phyloP scores from a whole-genome alignment of 1,284 basidiomycete species.

The Cystobasidium pallidum region DNA sequence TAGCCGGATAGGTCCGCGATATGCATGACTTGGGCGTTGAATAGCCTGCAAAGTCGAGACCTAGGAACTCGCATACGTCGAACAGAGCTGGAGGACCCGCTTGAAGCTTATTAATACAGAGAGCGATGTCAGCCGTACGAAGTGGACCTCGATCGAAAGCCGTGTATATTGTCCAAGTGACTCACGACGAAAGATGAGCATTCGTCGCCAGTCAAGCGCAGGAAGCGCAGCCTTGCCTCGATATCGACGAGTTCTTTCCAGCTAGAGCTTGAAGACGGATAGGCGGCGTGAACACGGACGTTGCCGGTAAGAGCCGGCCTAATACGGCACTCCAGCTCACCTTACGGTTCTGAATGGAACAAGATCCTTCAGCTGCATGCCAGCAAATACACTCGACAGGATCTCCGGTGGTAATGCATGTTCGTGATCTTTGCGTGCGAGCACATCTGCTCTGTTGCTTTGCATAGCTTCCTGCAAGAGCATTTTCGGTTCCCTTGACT shows the following conservation, averaged over 20 bases:
- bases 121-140: background rate
- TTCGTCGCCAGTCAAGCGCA: constrained; percentile 24
- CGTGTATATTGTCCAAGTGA: background rate
- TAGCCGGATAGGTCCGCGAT: constrained; percentile 3
- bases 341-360: constrained; percentile 17
- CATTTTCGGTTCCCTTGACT: constrained; percentile 3
- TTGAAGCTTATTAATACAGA: constrained; percentile 22
- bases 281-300: background rate
- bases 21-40: no score
- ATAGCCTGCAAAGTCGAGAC: constrained; percentile 28
- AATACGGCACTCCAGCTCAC: background rate
- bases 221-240: constrained; percentile 38
- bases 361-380: constrained; percentile 32
- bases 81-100: constrained; percentile 35
- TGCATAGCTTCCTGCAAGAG: constrained; percentile 3
- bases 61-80: constrained; percentile 38
- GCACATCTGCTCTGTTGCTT: background rate
- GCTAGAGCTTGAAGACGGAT: background rate
- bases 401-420: constrained; percentile 35
- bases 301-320: background rate
- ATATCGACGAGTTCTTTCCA: constrained; percentile 40
- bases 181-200: constrained; percentile 37
- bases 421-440: background rate
- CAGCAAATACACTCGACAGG: constrained; percentile 18
- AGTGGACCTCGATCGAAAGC: no score